Conservation (phyloP, 768 basidiomycete species). For the Cystofilobasidium macerans region DNA sequence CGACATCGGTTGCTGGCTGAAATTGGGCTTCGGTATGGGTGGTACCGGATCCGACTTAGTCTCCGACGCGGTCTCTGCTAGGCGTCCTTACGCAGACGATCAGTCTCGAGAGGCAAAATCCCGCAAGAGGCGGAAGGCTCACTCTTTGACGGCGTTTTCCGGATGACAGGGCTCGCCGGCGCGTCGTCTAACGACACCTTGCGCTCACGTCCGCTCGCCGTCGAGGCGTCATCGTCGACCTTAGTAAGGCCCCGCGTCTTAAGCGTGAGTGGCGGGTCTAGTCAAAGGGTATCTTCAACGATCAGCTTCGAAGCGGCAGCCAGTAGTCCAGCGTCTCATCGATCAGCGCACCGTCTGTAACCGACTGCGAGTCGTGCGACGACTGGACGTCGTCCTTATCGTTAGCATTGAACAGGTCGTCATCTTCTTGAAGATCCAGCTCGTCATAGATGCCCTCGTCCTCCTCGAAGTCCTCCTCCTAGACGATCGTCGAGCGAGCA, state of each 20-base stretch:
- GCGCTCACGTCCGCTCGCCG: conserved; percentile 11
- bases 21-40: conserved; percentile 45
- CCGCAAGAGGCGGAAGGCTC: conserved; percentile 35
- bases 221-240: conserved; percentile 18
- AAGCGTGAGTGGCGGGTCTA: conserved; percentile 28
- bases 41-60: conserved; percentile 44
- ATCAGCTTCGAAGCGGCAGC: too few relatives aligned
- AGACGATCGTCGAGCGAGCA: conserved; percentile 9
- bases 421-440: conserved; percentile 90
- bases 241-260: conserved; percentile 24
- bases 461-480: conserved; percentile 97
- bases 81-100: neutral
- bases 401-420: conserved; percentile 72
- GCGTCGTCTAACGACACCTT: conserved; percentile 11
- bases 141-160: conserved; percentile 43
- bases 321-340: conserved; percentile 4
- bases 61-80: conserved; percentile 32
- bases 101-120: too few relatives aligned
- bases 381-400: conserved; percentile 54
- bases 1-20: conserved; percentile 64
- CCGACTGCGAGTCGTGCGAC: conserved; percentile 58
- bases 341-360: conserved; percentile 41
- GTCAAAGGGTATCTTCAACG: neutral
- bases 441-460: conserved; percentile 97
- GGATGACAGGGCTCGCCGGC: conserved; percentile 34